Evolutionary conservation across 495 filamentous ascomycete species (phyloP).

Genomic region (Xylaria scruposa): DNA sequence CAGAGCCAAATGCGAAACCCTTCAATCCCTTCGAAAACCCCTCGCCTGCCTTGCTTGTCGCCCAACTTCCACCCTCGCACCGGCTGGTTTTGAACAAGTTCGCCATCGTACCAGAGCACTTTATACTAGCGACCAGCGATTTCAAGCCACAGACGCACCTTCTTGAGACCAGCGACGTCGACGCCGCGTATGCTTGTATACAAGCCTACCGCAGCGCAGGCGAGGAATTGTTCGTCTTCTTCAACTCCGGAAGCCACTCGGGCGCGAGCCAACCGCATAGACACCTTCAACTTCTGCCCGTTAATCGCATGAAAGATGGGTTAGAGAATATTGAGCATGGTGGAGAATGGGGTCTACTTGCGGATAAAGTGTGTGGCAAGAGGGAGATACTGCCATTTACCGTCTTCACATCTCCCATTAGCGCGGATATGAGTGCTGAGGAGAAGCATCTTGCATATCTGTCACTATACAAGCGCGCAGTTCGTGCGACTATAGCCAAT

Average conservation of each 20-base stretch:
- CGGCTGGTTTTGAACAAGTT: conserved; percentile 81
- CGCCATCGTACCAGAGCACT: conserved; percentile 79
- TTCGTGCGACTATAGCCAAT: conserved; percentile 35
- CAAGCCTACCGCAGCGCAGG: conserved; percentile 58
- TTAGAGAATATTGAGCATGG: conserved; percentile 38
- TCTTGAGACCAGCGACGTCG: conserved; percentile 70
- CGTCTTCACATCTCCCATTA: conserved; percentile 37
- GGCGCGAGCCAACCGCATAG: conserved; percentile 82
- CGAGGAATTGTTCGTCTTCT: conserved; percentile 73
- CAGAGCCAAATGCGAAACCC: conserved; percentile 43
- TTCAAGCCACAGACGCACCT: conserved; percentile 74
- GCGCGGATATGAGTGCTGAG: conserved; percentile 36
- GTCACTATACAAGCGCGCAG: conserved; percentile 62
- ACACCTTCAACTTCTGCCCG: conserved; percentile 78
- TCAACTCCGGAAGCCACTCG: conserved; percentile 79
- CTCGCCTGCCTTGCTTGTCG: conserved; percentile 64
- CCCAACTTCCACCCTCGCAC: conserved; percentile 63
- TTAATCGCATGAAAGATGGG: conserved; percentile 68
- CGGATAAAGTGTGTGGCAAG: conserved; percentile 49
- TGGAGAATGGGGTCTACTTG: conserved; percentile 57
- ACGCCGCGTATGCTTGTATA: conserved; percentile 68
- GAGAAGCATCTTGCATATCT: conserved; percentile 44
- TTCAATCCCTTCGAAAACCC: conserved; percentile 79
- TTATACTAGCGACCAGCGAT: conserved; percentile 73
- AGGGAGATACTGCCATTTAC: conserved; percentile 38